These are phyloP conservation scores for Bremia lactucae DNA, from an alignment of 352 stramenopile species.

Conservation along the genomic window DNA sequence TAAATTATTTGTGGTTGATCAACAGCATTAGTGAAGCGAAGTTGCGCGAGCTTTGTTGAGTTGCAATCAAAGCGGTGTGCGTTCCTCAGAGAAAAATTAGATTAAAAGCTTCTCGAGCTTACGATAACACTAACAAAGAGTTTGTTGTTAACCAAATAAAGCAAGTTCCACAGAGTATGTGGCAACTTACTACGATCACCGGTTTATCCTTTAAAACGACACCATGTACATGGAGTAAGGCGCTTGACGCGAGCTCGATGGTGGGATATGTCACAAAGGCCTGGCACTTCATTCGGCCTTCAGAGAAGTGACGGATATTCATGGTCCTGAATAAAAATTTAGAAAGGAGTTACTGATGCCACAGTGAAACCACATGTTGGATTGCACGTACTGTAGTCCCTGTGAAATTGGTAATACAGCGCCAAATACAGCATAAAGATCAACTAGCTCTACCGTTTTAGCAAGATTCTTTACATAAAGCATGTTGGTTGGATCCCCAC, in stretches of 20 bases:
- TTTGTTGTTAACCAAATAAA: constrained; percentile 21
- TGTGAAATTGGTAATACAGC: constrained; percentile 21
- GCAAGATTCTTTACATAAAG: constrained; percentile 82
- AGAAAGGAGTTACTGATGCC: neutral
- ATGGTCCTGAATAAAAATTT: constrained; percentile 30
- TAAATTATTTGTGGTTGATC: constrained; percentile 82
- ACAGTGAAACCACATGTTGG: neutral
- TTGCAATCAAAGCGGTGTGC: constrained; percentile 4
- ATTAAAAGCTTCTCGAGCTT: constrained; percentile 14
- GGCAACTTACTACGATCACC: constrained; percentile 59
- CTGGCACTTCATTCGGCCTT: constrained; percentile 79
- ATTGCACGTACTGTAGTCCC: constrained; percentile 16
- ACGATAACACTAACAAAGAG: constrained; percentile 23
- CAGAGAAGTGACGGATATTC: constrained; percentile 59
- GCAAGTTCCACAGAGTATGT: neutral
- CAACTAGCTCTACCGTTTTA: constrained; percentile 29
- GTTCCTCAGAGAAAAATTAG: too few relatives aligned
- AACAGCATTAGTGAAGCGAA: constrained; percentile 80
- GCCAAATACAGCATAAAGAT: constrained; percentile 43
- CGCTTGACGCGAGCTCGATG: constrained; percentile 29
- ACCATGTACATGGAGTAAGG: constrained; percentile 55
- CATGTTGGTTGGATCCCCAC: constrained; percentile 35
- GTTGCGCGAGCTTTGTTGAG: constrained; percentile 30
- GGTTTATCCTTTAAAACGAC: constrained; percentile 68
- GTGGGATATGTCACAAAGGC: constrained; percentile 69